Evolutionary conservation across 2,329 filamentous ascomycete genomes (phyloP).

Genomic region (Trichoderma arundinaceum): DNA sequence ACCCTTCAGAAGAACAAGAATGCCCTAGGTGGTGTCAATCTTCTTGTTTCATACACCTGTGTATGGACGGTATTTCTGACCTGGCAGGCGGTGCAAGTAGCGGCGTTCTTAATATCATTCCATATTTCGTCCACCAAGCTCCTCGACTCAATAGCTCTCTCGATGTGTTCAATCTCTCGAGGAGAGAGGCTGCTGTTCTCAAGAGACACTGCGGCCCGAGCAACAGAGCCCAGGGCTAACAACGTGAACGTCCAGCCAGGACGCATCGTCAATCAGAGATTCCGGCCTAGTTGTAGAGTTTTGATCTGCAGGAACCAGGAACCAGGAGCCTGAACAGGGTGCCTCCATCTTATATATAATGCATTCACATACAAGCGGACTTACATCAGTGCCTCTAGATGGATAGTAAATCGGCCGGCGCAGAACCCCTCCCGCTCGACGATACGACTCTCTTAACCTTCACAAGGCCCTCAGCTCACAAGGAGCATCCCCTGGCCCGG

Average conservation of each 20-base stretch:
- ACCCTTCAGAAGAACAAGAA: slow-evolving; percentile 48
- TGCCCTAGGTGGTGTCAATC: slow-evolving; percentile 30
- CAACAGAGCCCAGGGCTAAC: slow-evolving; percentile 33
- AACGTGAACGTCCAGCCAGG: slow-evolving; percentile 31
- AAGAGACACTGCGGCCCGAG: slow-evolving; percentile 19
- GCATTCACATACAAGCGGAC: not conserved
- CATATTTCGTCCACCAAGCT: slow-evolving; percentile 36
- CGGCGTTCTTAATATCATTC: slow-evolving; percentile 37
- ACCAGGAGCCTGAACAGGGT: not conserved
- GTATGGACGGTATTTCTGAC: slow-evolving; percentile 30
- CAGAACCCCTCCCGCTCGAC: slow-evolving; percentile 4
- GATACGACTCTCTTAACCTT: not conserved
- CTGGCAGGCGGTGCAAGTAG: slow-evolving; percentile 39
- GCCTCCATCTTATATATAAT: slow-evolving; percentile 12
- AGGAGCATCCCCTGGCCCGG: not conserved
- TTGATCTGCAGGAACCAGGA: not conserved
- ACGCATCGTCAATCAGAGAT: slow-evolving; percentile 32
- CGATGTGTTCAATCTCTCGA: slow-evolving; percentile 26
- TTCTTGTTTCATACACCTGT: not conserved
- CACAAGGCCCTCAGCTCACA: slow-evolving; percentile 8
- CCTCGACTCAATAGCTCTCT: slow-evolving; percentile 30
- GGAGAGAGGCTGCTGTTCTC: slow-evolving; percentile 5
- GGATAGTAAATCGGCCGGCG: not conserved
- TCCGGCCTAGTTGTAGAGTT: not conserved
- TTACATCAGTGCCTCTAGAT: not conserved